These are phyloP conservation scores for Tolypocladium cylindrosporum DNA, from an alignment of 2,329 filamentous ascomycete genomes.

Conservation along the genomic window DNA sequence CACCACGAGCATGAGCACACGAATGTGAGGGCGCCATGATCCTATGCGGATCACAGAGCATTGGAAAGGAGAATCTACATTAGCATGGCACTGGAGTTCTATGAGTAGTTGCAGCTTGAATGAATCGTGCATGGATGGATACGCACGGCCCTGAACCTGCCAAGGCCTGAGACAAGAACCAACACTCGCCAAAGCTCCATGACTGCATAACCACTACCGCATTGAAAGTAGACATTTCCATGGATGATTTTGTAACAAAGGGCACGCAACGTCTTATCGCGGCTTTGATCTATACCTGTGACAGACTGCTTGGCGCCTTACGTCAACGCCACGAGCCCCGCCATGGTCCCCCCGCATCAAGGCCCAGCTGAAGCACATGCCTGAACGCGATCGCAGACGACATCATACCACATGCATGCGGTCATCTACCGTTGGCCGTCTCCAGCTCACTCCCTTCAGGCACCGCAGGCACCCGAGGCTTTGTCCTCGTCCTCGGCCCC, in stretches of 20 bases:
- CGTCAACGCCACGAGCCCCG: background rate
- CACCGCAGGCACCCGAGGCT: background rate
- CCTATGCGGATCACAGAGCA: background rate
- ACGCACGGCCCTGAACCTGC: too few species aligned
- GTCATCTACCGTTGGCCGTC: background rate
- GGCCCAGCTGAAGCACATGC: background rate
- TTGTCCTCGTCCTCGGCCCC: background rate
- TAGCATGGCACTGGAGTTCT: background rate
- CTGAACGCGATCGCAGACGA: background rate
- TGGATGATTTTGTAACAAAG: background rate
- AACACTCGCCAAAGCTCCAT: background rate
- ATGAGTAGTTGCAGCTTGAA: too few species aligned
- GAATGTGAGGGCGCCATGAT: background rate
- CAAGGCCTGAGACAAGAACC: too few species aligned
- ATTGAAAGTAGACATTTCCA: background rate
- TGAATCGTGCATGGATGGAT: too few species aligned
- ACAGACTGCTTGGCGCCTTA: background rate
- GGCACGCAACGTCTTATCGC: background rate
- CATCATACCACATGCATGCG: background rate
- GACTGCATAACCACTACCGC: background rate
- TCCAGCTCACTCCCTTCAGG: background rate
- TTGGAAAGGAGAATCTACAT: background rate
- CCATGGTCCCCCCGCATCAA: background rate
- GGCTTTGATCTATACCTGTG: too few species aligned
- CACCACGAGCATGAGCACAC: background rate